These are phyloP conservation scores for Boletus reticulatus DNA, from an alignment of 768 basidiomycete species.

Conservation along the genomic window DNA sequence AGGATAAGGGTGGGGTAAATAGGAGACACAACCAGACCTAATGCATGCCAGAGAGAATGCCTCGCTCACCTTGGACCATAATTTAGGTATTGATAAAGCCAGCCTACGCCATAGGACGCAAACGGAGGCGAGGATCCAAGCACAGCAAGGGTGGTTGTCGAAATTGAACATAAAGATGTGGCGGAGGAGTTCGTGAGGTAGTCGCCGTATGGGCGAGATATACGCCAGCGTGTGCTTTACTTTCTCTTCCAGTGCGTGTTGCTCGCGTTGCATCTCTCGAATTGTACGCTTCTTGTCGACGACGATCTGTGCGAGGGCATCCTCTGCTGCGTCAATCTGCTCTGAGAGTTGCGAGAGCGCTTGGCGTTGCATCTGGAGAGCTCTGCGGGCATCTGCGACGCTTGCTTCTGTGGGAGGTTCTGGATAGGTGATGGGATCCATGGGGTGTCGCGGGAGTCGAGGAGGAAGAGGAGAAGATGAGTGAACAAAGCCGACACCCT, in stretches of 20 bases:
- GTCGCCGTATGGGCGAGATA: slow-evolving; percentile 66
- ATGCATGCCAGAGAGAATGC: background rate
- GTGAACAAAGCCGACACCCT: slow-evolving; percentile 3
- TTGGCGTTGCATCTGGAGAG: slow-evolving; percentile 35
- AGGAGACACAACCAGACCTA: slow-evolving; percentile 1
- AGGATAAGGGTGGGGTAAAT: background rate
- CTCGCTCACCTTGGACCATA: slow-evolving; percentile 74
- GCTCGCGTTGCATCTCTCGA: slow-evolving; percentile 50
- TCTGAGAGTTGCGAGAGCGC: slow-evolving; percentile 34
- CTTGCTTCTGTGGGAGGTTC: slow-evolving; percentile 61
- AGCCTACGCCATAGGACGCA: slow-evolving; percentile 65
- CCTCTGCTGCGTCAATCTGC: slow-evolving; percentile 54
- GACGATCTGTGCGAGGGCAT: slow-evolving; percentile 56
- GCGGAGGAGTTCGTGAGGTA: slow-evolving; percentile 71
- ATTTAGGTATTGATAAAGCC: slow-evolving; percentile 58
- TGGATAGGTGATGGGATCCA: slow-evolving; percentile 35
- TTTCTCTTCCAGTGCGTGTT: slow-evolving; percentile 44
- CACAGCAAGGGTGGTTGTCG: slow-evolving; percentile 67
- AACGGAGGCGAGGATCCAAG: slow-evolving; percentile 73
- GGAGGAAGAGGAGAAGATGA: slow-evolving; percentile 7
- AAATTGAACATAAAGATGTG: slow-evolving; percentile 71
- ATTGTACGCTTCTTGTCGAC: slow-evolving; percentile 53
- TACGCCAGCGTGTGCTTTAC: slow-evolving; percentile 56
- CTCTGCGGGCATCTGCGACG: slow-evolving; percentile 49
- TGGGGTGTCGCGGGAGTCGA: slow-evolving; percentile 22